Base-by-base conservation (phyloP, 768 basidiomycete species). In the Mycena galericulata region DNA sequence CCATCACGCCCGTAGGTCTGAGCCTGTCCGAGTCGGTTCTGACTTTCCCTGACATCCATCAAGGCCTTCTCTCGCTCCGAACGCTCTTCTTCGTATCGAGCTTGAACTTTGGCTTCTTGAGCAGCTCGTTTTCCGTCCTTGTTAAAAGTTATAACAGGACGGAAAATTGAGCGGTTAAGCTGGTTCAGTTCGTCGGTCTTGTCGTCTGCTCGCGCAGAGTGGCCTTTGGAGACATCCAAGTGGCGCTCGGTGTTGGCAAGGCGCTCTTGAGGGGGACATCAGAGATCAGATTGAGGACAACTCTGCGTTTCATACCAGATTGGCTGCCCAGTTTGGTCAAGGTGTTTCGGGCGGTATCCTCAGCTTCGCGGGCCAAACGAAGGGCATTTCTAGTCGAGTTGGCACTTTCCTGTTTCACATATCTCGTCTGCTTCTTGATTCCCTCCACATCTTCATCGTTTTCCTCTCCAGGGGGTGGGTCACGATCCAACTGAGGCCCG, bases 191-290 rank as follows among this genome's bases (percentile, higher is more conserved):
- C 97, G 68, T 90, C 91, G 6, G 96, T 95, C 78, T 90, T 94
- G 82, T 99, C 97, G 64, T 92, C 92, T n/a, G 97, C 97, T 4
- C 94, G 90, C 47, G 84, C 82, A 34, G 94, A 92, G 79, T 97
- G 91, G 17, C 92, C 92, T 79, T 94, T 98, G 56, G 97, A 87
- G 58, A 96, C 89, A 77, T 98, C 97, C 61, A 99, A 87, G 80
- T 98, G 94, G 64, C 95, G 92, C 79, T 98, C 96, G 30, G 97
- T 98, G 77, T 95, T 95, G 29, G 95, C 97, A 71, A 99, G 81
- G 80, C 91, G 92, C 80, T 94, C 93, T 94, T 75, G 15, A 72
- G 20, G 22, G 17, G 46, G 54, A 11, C 68, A 62, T 63, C 36
- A 65, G 55, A 61, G 26, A 60, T 60, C 54, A 29, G 55, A 64